Evolutionary conservation across 176 grass and related monocot genomes (phyloP).

Genomic region (Aegilops speltoides): DNA sequence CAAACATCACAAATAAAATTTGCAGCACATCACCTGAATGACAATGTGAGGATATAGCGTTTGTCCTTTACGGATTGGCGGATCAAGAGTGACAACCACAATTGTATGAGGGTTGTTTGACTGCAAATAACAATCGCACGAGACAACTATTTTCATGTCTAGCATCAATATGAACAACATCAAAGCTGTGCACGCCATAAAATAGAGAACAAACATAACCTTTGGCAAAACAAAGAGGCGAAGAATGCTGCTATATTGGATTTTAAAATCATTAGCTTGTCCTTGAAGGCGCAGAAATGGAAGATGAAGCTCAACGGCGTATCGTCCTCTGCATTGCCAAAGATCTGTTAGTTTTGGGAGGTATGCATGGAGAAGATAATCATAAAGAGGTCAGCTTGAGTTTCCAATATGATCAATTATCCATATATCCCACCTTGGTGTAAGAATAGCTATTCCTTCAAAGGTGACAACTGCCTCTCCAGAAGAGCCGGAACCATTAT

Average conservation of each 20-base stretch:
- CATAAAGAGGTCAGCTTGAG: constrained; percentile 13
- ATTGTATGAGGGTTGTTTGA: constrained; percentile 96
- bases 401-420: constrained; percentile 12
- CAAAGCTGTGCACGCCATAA: neutral
- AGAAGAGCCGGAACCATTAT: constrained; percentile 62
- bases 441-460: constrained; percentile 97
- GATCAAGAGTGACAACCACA: constrained; percentile 97
- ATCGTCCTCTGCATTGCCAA: constrained; percentile 64
- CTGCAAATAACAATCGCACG: constrained; percentile 47
- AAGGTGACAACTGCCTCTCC: constrained; percentile 86
- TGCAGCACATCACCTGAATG: constrained; percentile 75
- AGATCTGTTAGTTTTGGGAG: constrained; percentile 17
- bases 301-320: constrained; percentile 86
- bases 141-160: constrained; percentile 30
- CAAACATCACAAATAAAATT: constrained; percentile 7
- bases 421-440: constrained; percentile 71
- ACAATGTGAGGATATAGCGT: constrained; percentile 99
- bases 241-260: constrained; percentile 90
- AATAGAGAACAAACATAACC: constrained; percentile 46
- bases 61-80: constrained; percentile 96
- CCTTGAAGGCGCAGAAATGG: constrained; percentile 93
- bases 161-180: neutral
- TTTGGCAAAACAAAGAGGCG: constrained; percentile 95
- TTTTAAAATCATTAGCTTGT: constrained; percentile 98
- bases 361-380: neutral